Percentiles rank a stretch among this genome's conserved stretches.
Conservation (phyloP, 2,329 filamentous ascomycete genomes). For the Endocalyx cinctus region DNA sequence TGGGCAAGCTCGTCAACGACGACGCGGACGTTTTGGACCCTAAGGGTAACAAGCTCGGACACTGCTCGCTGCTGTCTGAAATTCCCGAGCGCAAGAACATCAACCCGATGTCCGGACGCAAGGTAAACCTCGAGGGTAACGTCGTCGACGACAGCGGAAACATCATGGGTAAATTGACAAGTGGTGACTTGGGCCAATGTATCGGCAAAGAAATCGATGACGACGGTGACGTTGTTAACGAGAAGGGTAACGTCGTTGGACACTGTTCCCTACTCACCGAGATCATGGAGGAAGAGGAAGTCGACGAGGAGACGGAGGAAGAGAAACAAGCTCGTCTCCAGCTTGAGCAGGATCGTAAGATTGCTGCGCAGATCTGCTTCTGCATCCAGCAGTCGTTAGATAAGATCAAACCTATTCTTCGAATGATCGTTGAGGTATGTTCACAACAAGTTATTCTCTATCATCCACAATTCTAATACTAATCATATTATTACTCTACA, state of each 20-base stretch:
- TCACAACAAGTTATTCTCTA: not conserved
- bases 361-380: conserved; percentile 69
- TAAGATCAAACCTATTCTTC: conserved; percentile 78
- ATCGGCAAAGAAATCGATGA: no score
- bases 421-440: conserved; percentile 74
- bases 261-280: no score
- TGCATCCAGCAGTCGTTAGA: conserved; percentile 77
- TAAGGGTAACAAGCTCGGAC: conserved; percentile 62
- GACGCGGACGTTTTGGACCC: conserved; percentile 68
- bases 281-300: conserved; percentile 35
- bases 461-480: conserved; percentile 20
- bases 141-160: no score
- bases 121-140: no score
- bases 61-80: no score
- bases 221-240: no score
- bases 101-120: no score
- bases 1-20: conserved; percentile 65
- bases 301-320: conserved; percentile 51
- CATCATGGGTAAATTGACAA: no score
- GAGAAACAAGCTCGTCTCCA: conserved; percentile 52
- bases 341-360: conserved; percentile 64
- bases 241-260: no score
- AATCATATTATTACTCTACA: no score
- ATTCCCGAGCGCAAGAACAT: no score
- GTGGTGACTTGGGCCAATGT: no score